Evolutionary conservation across 495 filamentous ascomycete genomes (phyloP).

Genomic region (Tuber umbilicatum): DNA sequence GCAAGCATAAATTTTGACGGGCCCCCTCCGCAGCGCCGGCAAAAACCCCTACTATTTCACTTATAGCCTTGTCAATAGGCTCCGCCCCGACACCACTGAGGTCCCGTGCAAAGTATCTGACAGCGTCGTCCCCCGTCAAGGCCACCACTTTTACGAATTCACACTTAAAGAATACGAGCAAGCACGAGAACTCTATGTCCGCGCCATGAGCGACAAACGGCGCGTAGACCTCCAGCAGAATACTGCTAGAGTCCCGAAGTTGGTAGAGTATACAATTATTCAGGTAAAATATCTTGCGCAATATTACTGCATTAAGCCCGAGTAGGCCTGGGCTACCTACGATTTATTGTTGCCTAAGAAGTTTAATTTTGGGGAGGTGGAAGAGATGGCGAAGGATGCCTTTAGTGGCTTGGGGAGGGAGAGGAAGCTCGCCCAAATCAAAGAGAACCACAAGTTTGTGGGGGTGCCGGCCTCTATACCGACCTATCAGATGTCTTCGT

Average conservation of each 20-base stretch:
- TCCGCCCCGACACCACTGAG: slow-evolving; percentile 53
- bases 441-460: slow-evolving; percentile 8
- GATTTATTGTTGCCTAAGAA: slow-evolving; percentile 45
- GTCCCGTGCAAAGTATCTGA: slow-evolving; percentile 50
- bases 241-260: slow-evolving; percentile 46
- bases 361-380: slow-evolving; percentile 47
- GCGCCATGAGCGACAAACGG: slow-evolving; percentile 47
- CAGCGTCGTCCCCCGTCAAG: slow-evolving; percentile 50
- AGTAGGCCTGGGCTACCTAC: slow-evolving; percentile 49
- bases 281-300: slow-evolving; percentile 54
- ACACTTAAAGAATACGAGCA: slow-evolving; percentile 53
- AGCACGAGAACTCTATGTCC: slow-evolving; percentile 47
- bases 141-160: slow-evolving; percentile 53
- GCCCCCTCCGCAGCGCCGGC: slow-evolving; percentile 45
- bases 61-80: slow-evolving; percentile 53
- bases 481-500: slow-evolving; percentile 3
- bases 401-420: slow-evolving; percentile 46
- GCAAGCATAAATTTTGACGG: slow-evolving; percentile 49
- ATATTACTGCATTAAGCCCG: slow-evolving; percentile 49
- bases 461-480: slow-evolving; percentile 4
- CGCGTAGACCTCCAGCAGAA: slow-evolving; percentile 49
- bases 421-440: slow-evolving; percentile 45
- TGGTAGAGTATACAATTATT: slow-evolving; percentile 42
- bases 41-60: slow-evolving; percentile 52
- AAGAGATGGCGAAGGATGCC: slow-evolving; percentile 44